Evolutionary conservation across 345 rosid species (phyloP), one percentile per base, ranked within the genome.

Genomic region (Anastatica hierochuntica): DNA sequence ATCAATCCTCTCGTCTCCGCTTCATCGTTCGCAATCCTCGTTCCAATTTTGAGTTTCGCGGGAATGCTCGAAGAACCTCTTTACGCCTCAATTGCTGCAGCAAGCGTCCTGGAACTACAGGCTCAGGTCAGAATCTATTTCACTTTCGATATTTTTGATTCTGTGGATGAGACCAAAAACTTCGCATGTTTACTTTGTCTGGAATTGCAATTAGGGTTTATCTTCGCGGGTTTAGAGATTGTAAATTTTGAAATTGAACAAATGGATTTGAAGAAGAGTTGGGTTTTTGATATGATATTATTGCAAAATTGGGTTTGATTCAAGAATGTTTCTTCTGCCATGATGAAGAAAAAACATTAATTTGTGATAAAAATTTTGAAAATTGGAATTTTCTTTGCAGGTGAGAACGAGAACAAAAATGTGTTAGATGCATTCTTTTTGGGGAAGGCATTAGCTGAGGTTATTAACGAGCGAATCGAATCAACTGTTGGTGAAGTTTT

Each of bases 371-470:
- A 27, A 0, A 27, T 3, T 9, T 9, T 9, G 36, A 6, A 6
- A 9, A 9, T 10, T 17, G 15, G 6, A 46, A 40, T 61, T 45
- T 14, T 49, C 57, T 15, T 24, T 59, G 67, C 63, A 90, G 98
- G 84, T 58, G 92, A 82, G 18, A 54, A 66, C 53, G 96, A 80
- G 14, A 84, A 82, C 68, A 75, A 51, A 49, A 71, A 16, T 58
- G 77, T 87, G 27, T 54, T 90, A 58, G 96, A 90, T 74, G 98
- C 96, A 1, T 90, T 90, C 72, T 90, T 86, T 80, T 65, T 90
- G 74, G 96, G 98, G 10, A 90, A 84, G 68, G 98, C 95, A 70
- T 43, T 90, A 37, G 98, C 89, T 14, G 98, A 90, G 54, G 87
- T 90, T 1, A 61, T 90, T 42, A 87, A 70, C 15, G 96, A 90